Evolutionary conservation across 23 red algal genomes (phyloP), one percentile per base, ranked within the genome.

Genomic region (Gracilaria vermiculophylla): DNA sequence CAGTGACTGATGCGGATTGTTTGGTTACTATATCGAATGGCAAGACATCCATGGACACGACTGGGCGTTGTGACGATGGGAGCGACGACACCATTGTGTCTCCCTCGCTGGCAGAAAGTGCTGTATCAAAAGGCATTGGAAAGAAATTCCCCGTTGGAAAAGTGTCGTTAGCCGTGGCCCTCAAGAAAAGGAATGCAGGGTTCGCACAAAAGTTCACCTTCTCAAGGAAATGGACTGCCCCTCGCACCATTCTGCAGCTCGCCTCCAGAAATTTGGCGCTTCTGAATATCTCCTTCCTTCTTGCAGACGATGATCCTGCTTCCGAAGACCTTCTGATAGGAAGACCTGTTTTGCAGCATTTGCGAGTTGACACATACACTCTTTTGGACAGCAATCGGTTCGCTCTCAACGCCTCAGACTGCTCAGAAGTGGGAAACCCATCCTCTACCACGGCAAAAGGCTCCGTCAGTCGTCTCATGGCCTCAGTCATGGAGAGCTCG

Each of bases 1-100:
- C n/a, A n/a, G n/a, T n/a, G n/a, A n/a, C n/a, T n/a, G n/a, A n/a
- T n/a, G n/a, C n/a, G n/a, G n/a, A n/a, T n/a, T n/a, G n/a, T n/a
- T n/a, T n/a, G n/a, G n/a, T n/a, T n/a, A n/a, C n/a, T n/a, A n/a
- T n/a, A n/a, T n/a, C n/a, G n/a, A n/a, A n/a, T n/a, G n/a, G n/a
- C n/a, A n/a, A n/a, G n/a, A n/a, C n/a, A n/a, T n/a, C n/a, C n/a
- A n/a, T n/a, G n/a, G n/a, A n/a, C n/a, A n/a, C n/a, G n/a, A n/a
- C n/a, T n/a, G n/a, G n/a, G n/a, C n/a, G n/a, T n/a, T n/a, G n/a
- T n/a, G 70, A 76, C 20, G 70, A 76, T 25, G 70, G 70, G 9
- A 76, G 70, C 70, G 70, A 76, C 42, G 70, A 76, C 39, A 76
- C 40, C 49, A 76, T 76, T 19, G 39, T 76, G 40, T 50, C 41